These are phyloP conservation scores for Panellus pusillus DNA, from an alignment of 768 basidiomycete species.

Conservation along the genomic window DNA sequence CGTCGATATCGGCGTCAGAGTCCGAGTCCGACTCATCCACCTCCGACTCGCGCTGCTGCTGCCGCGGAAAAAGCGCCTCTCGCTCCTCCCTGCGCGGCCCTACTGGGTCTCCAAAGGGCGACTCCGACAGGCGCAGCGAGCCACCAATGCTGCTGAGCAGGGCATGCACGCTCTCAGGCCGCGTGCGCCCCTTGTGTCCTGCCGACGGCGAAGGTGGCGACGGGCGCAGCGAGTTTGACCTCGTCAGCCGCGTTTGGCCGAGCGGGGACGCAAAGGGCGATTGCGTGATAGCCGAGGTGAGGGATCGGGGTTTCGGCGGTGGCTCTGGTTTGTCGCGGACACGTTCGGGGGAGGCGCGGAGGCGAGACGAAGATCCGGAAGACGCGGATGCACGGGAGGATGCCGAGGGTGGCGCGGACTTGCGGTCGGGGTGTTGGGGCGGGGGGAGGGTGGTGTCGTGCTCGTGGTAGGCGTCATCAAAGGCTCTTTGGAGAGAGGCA, in stretches of 20 bases:
- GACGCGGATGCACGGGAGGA: slow-evolving; percentile 12
- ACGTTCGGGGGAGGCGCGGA: slow-evolving; percentile 10
- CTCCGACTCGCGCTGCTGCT: background rate
- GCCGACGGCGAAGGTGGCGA: slow-evolving; percentile 12
- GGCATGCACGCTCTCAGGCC: slow-evolving; percentile 21
- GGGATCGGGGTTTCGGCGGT: slow-evolving; percentile 21
- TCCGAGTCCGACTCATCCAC: background rate
- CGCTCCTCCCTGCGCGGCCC: slow-evolving; percentile 6
- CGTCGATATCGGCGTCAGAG: slow-evolving; percentile 4
- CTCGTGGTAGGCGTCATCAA: slow-evolving; percentile 16
- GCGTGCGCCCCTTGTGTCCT: slow-evolving; percentile 3
- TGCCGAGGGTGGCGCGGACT: slow-evolving; percentile 24
- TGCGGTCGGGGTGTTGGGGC: slow-evolving; percentile 59
- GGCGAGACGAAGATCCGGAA: slow-evolving; percentile 8
- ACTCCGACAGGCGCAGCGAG: slow-evolving; percentile 9
- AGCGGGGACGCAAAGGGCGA: slow-evolving; percentile 12
- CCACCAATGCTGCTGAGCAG: slow-evolving; percentile 11
- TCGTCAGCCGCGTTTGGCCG: slow-evolving; percentile 13
- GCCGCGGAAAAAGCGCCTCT: slow-evolving; percentile 8
- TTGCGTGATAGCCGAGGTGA: slow-evolving; percentile 1
- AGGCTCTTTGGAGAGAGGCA: slow-evolving; percentile 6
- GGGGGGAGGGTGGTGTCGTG: slow-evolving; percentile 39
- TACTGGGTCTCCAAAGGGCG: slow-evolving; percentile 21
- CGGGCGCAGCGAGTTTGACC: slow-evolving; percentile 15
- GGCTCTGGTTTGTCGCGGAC: slow-evolving; percentile 12